Conservation (phyloP, 495 filamentous ascomycete genomes). For the Tricharina praecox region DNA sequence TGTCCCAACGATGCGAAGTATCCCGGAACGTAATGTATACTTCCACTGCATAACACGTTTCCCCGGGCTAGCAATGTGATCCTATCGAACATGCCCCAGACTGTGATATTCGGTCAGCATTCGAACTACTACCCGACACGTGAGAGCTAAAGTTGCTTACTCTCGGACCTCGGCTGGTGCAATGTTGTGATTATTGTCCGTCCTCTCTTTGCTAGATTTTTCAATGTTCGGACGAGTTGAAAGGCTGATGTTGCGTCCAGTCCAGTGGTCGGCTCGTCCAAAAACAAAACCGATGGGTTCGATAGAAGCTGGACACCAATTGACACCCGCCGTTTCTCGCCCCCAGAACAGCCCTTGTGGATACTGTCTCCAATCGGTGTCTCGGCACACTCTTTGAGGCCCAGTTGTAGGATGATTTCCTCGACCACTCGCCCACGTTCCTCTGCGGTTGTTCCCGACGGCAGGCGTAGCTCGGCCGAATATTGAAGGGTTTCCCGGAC, state of each 20-base stretch:
- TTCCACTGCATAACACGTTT: conserved; percentile 47
- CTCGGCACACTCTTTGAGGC: conserved; percentile 55
- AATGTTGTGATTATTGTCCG: conserved; percentile 56
- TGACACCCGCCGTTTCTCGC: conserved; percentile 55
- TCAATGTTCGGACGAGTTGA: conserved; percentile 51
- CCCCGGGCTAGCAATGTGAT: conserved; percentile 47
- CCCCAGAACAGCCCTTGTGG: conserved; percentile 58
- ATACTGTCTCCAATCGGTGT: conserved; percentile 50
- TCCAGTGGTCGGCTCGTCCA: conserved; percentile 62
- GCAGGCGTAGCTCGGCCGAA: conserved; percentile 51
- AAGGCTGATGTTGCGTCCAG: conserved; percentile 61
- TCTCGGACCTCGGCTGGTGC: conserved; percentile 58
- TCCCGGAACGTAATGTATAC: conserved; percentile 33
- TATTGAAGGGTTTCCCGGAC: conserved; percentile 57
- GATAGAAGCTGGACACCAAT: conserved; percentile 60
- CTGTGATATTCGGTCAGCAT: too few relatives aligned
- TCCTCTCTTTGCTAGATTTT: conserved; percentile 45
- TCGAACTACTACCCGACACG: too few relatives aligned
- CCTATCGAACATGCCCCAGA: conserved; percentile 56
- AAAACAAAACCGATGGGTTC: conserved; percentile 56
- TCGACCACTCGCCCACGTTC: conserved; percentile 47
- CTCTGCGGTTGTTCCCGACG: conserved; percentile 39
- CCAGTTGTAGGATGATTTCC: conserved; percentile 55
- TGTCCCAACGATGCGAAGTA: conserved; percentile 43
- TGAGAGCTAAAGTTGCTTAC: neutral